Evolutionary conservation across 495 filamentous ascomycete genomes (phyloP).

Genomic region (Penicillium daleae): DNA sequence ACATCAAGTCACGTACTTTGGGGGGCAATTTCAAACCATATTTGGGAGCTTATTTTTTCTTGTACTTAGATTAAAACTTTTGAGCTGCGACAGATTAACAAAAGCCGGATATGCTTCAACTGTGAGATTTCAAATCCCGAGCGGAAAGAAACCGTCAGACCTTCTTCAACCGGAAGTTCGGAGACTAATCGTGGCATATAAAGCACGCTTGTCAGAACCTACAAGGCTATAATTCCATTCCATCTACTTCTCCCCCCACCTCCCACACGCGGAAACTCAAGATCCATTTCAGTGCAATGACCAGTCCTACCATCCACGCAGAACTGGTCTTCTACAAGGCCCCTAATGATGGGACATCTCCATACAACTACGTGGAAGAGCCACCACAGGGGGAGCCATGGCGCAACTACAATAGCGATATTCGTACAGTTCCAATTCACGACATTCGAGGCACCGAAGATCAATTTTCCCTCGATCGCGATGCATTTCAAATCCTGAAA

Average conservation of each 20-base stretch:
- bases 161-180: too few species aligned
- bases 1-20: background rate
- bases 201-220: background rate
- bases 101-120: background rate
- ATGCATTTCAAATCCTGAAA: background rate
- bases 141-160: background rate
- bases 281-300: too few species aligned
- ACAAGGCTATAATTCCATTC: background rate
- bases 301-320: background rate
- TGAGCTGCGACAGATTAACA: background rate
- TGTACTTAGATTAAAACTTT: background rate
- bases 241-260: background rate
- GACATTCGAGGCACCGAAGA: background rate
- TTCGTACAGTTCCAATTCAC: background rate
- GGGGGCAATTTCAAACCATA: background rate
- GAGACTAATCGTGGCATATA: too few species aligned
- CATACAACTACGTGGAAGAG: background rate
- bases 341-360: background rate
- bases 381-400: background rate
- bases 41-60: background rate
- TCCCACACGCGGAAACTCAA: too few species aligned
- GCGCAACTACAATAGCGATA: background rate
- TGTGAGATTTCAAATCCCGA: background rate
- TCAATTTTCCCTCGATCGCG: background rate
- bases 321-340: background rate